phyloP scores from a whole-genome alignment of 768 basidiomycete species.

The Glaciozyma antarctica region DNA sequence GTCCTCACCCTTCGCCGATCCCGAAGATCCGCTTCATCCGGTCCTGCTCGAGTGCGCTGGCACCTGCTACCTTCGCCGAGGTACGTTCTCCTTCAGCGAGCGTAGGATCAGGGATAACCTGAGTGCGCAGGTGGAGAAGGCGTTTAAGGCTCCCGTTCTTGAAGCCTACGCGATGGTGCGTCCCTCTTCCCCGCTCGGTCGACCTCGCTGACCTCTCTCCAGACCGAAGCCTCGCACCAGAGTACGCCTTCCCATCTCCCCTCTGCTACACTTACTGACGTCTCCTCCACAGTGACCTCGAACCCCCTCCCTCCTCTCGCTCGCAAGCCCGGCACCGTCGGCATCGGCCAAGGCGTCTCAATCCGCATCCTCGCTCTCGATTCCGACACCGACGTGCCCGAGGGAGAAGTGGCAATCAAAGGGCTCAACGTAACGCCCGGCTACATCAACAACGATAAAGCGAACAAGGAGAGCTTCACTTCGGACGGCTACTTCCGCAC shows the following conservation, averaged over 20 bases:
- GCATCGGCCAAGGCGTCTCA: constrained; percentile 38
- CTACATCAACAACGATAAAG: constrained; percentile 38
- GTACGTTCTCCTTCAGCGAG: neutral
- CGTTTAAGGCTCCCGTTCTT: constrained; percentile 50
- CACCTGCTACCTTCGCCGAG: constrained; percentile 48
- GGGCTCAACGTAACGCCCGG: constrained; percentile 48
- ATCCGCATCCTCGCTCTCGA: constrained; percentile 37
- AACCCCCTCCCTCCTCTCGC: constrained; percentile 31
- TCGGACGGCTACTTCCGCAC: constrained; percentile 29
- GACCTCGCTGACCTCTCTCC: constrained; percentile 38
- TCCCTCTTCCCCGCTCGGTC: constrained; percentile 44
- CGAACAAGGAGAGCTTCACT: constrained; percentile 40
- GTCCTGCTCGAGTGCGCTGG: constrained; percentile 47
- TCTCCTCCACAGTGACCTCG: constrained; percentile 10
- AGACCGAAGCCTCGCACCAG: constrained; percentile 38
- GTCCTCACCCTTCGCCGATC: constrained; percentile 36
- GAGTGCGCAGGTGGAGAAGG: constrained; percentile 42
- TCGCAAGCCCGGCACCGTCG: constrained; percentile 39
- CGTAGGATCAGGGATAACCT: neutral
- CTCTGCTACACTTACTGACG: neutral
- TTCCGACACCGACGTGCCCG: constrained; percentile 43
- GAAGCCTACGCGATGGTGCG: constrained; percentile 54
- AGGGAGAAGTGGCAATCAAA: constrained; percentile 51
- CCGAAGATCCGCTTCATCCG: constrained; percentile 41
- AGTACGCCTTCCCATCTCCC: constrained; percentile 4